Conservation (phyloP, 2,329 filamentous ascomycete genomes). For the Ceratocystis cubensis region DNA sequence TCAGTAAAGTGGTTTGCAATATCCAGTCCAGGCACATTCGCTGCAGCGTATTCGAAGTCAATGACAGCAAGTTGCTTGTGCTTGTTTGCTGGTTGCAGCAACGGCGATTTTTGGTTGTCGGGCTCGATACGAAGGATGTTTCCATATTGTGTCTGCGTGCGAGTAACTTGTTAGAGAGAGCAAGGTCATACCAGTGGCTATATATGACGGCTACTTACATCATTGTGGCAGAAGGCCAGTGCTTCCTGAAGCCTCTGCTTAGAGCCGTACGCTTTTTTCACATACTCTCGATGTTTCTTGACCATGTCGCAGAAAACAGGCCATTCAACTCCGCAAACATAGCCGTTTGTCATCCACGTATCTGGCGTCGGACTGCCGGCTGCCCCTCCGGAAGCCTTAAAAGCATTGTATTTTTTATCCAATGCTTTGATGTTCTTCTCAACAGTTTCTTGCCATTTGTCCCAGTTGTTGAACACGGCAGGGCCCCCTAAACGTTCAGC, state of each 20-base stretch:
- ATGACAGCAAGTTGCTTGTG: constrained; percentile 96
- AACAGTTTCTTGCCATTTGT: constrained; percentile 68
- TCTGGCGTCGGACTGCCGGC: constrained; percentile 27
- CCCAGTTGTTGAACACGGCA: constrained; percentile 85
- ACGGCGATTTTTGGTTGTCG: constrained; percentile 64
- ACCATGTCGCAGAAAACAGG: constrained; percentile 60
- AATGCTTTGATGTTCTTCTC: constrained; percentile 45
- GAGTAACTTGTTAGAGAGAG: constrained; percentile 8
- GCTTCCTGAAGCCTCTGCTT: constrained; percentile 53
- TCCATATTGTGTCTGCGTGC: constrained; percentile 77
- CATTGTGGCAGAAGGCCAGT: constrained; percentile 93
- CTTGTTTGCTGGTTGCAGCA: constrained; percentile 77
- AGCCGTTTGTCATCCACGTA: constrained; percentile 55
- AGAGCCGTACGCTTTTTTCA: constrained; percentile 61
- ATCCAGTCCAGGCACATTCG: constrained; percentile 74
- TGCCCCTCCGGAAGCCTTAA: constrained; percentile 25
- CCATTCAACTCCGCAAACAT: constrained; percentile 79
- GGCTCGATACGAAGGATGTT: constrained; percentile 72
- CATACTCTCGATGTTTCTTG: constrained; percentile 61
- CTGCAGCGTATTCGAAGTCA: constrained; percentile 92
- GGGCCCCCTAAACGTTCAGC: constrained; percentile 68
- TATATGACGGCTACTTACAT: constrained; percentile 46
- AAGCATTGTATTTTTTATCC: constrained; percentile 45
- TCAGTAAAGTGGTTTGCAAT: constrained; percentile 98
- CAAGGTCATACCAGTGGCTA: neutral